Percentiles rank a stretch among this genome's conserved stretches.
Evolutionary conservation across 495 filamentous ascomycete species (phyloP).

Genomic region (Thozetella sp.): DNA sequence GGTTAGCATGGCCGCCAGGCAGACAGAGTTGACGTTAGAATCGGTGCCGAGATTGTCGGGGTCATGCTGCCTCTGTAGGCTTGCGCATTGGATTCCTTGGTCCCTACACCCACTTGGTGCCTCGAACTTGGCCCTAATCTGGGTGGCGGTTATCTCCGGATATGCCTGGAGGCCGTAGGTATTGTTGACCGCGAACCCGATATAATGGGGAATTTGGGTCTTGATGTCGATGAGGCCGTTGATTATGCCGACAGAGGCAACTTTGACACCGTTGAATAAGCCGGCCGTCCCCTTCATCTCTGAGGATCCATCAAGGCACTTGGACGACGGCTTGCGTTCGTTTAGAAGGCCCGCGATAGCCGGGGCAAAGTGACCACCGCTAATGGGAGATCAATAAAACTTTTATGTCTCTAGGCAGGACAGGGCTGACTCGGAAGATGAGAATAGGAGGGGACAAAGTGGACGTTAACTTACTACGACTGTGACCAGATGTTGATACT

Average conservation of each 20-base stretch:
- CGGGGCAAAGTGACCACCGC: constrained; percentile 54
- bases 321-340: constrained; percentile 27
- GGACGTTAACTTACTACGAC: constrained; percentile 11
- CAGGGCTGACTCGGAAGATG: neutral
- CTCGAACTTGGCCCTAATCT: constrained; percentile 37
- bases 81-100: constrained; percentile 46
- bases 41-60: constrained; percentile 45
- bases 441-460: neutral
- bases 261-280: constrained; percentile 41
- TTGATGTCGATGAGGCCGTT: constrained; percentile 74
- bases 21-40: constrained; percentile 45
- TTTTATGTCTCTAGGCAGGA: neutral
- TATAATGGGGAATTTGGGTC: constrained; percentile 65
- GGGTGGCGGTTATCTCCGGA: constrained; percentile 36
- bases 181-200: constrained; percentile 59
- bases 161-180: constrained; percentile 69
- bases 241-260: constrained; percentile 55
- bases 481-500: constrained; percentile 14
- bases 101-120: constrained; percentile 47
- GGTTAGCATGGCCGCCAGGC: constrained; percentile 31
- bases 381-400: constrained; percentile 32
- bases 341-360: constrained; percentile 56
- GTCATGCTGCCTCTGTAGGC: constrained; percentile 42
- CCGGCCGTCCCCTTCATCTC: constrained; percentile 37
- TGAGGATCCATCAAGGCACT: constrained; percentile 42